Base-by-base conservation (phyloP, 2,329 filamentous ascomycete species). In the Fusarium devonianum region DNA sequence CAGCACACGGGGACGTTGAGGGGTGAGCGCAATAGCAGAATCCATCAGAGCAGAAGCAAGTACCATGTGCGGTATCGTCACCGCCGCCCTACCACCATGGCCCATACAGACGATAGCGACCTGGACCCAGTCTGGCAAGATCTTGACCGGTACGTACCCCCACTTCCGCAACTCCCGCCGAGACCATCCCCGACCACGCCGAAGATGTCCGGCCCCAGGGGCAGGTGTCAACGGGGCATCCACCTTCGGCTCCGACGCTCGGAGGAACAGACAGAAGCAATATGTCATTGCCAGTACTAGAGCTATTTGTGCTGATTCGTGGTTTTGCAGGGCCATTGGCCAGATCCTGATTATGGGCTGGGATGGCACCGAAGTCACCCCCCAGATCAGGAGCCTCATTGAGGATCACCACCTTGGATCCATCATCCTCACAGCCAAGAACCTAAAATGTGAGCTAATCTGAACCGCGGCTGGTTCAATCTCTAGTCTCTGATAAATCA, bases 331-430 rank as follows among this genome's bases (percentile, higher is more conserved):
- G 79, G 82, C 83, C 53, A 85, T 90, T 76, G 88, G 88, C 53
- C 88, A 91, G 77, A 82, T 87, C 77, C 79, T 91, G 71, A 87
- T 89, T 71, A 90, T 92, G 86, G 89, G 89, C 70, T 95, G 90
- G 79, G 89, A 94, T 77, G 90, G 90, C 53, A 90, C 88, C 45
- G 83, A 89, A 69, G 86, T 94, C 43, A 93, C 89, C 18, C 89
- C 89, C 53, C 89, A 92, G 71, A 92, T 94, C 69, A 85, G 84
- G 59, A 86, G 84, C 63, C 81, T 92, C 60, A 94, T 96, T 66
- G 85, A 90, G 69, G 82, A 90, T 61, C 85, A 93, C 69, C 89
- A 97, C 70, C 80, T 99, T 36, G 94, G 94, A 46, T 94, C 91
- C 41, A 89, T 97, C 66, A 78, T 92, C 51, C 75, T 94, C 55